A percentile compares a stretch with the other conserved stretches of the same genome.
These are phyloP conservation scores for Cordyceps farinosa DNA, from an alignment of 2,329 filamentous ascomycete species.

Conservation along the genomic window DNA sequence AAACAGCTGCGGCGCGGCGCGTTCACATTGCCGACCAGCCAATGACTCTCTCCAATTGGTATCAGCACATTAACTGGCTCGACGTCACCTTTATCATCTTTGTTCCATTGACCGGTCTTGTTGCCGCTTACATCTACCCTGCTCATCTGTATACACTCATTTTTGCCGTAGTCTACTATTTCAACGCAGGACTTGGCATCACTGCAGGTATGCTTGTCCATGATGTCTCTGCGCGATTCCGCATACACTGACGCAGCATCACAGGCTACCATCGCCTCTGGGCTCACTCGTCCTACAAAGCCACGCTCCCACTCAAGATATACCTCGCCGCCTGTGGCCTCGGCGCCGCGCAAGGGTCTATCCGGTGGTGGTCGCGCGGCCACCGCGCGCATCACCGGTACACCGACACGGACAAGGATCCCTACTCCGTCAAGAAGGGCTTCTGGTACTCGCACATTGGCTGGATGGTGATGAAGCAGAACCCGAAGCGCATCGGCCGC, in stretches of 20 bases:
- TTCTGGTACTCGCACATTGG: constrained; percentile 74
- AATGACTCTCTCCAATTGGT: constrained; percentile 79
- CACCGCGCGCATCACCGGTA: constrained; percentile 88
- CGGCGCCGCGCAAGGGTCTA: constrained; percentile 80
- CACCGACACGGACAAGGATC: constrained; percentile 89
- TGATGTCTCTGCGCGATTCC: background rate
- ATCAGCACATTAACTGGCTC: constrained; percentile 91
- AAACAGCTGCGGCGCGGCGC: background rate
- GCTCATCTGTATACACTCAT: constrained; percentile 62
- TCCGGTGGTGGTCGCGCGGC: constrained; percentile 84
- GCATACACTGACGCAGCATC: background rate
- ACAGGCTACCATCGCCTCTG: constrained; percentile 63
- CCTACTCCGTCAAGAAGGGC: constrained; percentile 87
- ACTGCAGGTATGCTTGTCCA: constrained; percentile 53
- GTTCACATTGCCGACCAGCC: constrained; percentile 76
- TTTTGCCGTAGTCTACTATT: constrained; percentile 72
- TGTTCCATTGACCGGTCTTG: constrained; percentile 68
- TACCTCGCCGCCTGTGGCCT: constrained; percentile 79
- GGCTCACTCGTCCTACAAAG: constrained; percentile 83
- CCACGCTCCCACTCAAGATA: constrained; percentile 69
- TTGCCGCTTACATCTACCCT: constrained; percentile 69
- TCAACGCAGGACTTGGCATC: constrained; percentile 70
- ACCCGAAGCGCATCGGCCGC: constrained; percentile 82
- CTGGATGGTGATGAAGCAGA: constrained; percentile 94
- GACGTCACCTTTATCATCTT: constrained; percentile 78